These are phyloP conservation scores for Physcomitrellopsis africana DNA, from an alignment of 225 moss, liverwort and hornwort species.

Conservation along the genomic window DNA sequence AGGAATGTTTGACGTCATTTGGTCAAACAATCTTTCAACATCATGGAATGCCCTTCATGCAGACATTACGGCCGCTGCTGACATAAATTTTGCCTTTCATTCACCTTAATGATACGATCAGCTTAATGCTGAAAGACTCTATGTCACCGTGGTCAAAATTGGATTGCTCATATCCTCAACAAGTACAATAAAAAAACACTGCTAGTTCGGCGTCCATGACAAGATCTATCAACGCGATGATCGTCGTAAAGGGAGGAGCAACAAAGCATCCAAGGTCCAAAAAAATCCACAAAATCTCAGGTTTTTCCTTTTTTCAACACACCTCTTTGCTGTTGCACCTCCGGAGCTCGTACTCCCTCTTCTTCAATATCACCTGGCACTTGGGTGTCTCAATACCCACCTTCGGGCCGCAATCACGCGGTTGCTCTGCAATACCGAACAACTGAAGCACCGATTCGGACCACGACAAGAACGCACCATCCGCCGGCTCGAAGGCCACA, in stretches of 20 bases:
- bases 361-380: slow-evolving; percentile 54
- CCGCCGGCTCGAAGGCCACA: slow-evolving; percentile 8
- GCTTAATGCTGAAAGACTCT: neutral
- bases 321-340: slow-evolving; percentile 61
- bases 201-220: neutral
- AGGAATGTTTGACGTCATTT: neutral
- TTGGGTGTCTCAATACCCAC: slow-evolving; percentile 64
- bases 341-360: slow-evolving; percentile 65
- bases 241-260: neutral
- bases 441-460: slow-evolving; percentile 28
- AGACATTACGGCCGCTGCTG: neutral
- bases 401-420: slow-evolving; percentile 60
- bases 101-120: neutral
- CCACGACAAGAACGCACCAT: slow-evolving; percentile 13
- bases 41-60: neutral
- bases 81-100: neutral
- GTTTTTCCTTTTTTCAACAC: neutral
- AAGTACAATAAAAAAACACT: neutral
- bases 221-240: neutral
- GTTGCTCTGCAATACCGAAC: slow-evolving; percentile 18
- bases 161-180: neutral
- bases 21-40: neutral
- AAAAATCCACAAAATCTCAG: neutral
- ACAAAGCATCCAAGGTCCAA: neutral
- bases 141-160: neutral